A percentile compares a stretch with the other conserved stretches of the same genome.
These are phyloP conservation scores for Iris pallida DNA, from an alignment of 116 monocot species.

Conservation along the genomic window DNA sequence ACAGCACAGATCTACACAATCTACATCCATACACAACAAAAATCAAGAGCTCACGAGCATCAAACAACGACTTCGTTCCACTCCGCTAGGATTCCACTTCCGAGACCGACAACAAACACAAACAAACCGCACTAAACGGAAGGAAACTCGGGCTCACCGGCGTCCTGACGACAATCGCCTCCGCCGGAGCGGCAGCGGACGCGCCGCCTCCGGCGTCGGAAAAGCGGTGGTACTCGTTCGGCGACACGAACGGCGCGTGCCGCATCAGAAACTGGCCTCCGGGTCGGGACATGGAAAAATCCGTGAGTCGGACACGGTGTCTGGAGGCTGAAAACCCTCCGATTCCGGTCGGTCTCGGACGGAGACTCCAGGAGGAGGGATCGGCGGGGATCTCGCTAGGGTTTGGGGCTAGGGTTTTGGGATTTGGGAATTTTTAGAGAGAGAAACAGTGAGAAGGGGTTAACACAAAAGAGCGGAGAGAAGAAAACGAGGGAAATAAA, in stretches of 20 bases:
- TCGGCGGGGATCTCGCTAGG: conserved; percentile 1
- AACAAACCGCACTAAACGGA: neutral
- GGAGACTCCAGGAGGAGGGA: neutral
- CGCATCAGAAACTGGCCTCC: conserved; percentile 22
- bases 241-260: conserved; percentile 27
- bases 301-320: neutral
- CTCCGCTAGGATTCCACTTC: no score
- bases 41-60: neutral
- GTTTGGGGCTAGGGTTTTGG: neutral
- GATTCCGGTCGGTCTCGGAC: conserved; percentile 4
- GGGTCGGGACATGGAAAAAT: conserved; percentile 25
- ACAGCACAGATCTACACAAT: conserved; percentile 1
- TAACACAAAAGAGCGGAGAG: conserved; percentile 25
- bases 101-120: neutral
- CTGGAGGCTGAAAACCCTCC: neutral
- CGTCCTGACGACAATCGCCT: conserved; percentile 37
- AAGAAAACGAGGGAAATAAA: conserved; percentile 52
- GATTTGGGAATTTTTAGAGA: neutral
- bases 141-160: conserved; percentile 39
- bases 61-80: no score
- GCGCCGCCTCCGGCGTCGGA: conserved; percentile 9
- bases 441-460: neutral
- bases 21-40: neutral
- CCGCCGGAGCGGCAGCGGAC: conserved; percentile 5
- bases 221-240: conserved; percentile 56